Conservation (phyloP, 1,284 basidiomycete species). For the Sanguinoderma infundibulare region DNA sequence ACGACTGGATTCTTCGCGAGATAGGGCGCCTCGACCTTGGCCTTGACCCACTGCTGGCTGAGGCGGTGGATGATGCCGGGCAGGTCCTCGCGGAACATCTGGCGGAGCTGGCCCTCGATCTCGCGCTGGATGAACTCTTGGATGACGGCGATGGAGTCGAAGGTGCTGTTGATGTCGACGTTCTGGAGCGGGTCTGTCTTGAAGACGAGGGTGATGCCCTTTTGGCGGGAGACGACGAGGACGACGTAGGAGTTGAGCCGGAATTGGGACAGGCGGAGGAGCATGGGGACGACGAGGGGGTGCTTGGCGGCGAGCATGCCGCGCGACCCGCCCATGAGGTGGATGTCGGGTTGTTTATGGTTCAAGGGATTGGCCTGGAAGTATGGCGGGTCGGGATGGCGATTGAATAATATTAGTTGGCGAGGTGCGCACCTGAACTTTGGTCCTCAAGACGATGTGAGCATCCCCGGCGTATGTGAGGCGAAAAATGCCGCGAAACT, state of each 20-base stretch:
- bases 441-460: constrained; percentile 93
- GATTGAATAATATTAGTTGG: constrained; percentile 2
- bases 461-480: constrained; percentile 97
- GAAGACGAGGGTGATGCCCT: constrained; percentile 99
- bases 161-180: constrained; percentile 96
- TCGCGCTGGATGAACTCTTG: constrained; percentile 96
- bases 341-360: constrained; percentile 85
- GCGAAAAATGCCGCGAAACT: constrained; percentile 97
- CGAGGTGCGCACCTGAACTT: constrained; percentile 80
- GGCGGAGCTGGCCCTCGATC: constrained; percentile 95
- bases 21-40: constrained; percentile 84
- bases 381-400: background rate
- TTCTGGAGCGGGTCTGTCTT: constrained; percentile 99
- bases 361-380: constrained; percentile 92
- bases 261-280: constrained; percentile 94
- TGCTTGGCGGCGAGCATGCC: constrained; percentile 93
- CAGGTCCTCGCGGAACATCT: constrained; percentile 98
- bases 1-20: constrained; percentile 51
- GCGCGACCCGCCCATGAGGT: constrained; percentile 72
- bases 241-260: constrained; percentile 96
- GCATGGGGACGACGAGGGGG: constrained; percentile 96
- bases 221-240: constrained; percentile 94
- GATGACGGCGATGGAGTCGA: constrained; percentile 97
- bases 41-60: constrained; percentile 93
- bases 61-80: constrained; percentile 97